Conservation (phyloP, 441 rosid genomes). For the Eutrema salsugineum region DNA sequence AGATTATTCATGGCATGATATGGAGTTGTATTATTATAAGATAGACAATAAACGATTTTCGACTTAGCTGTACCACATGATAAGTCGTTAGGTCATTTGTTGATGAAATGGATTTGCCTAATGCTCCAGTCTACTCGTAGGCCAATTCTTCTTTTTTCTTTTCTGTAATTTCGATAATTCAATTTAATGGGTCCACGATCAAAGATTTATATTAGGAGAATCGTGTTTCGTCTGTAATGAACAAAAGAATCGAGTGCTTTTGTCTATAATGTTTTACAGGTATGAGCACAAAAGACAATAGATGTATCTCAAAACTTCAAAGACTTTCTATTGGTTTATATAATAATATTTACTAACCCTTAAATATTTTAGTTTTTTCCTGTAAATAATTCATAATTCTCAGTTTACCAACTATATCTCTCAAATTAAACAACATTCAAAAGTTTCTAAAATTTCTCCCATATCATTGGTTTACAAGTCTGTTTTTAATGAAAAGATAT, state of each 20-base stretch:
- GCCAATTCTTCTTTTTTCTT: background rate
- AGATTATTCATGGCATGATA: conserved; percentile 12
- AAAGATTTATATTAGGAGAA: too few relatives aligned
- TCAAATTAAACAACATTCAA: background rate
- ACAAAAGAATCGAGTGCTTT: too few relatives aligned
- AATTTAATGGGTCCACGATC: background rate
- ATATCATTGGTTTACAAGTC: background rate
- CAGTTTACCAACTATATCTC: background rate
- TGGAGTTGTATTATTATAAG: conserved; percentile 4
- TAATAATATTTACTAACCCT: too few relatives aligned
- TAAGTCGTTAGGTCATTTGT: conserved; percentile 16
- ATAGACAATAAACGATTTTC: conserved; percentile 11
- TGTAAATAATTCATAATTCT: too few relatives aligned
- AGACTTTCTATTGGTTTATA: too few relatives aligned
- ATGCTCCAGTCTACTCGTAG: conserved; percentile 12
- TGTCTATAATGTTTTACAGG: too few relatives aligned
- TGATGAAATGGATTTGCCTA: conserved; percentile 27
- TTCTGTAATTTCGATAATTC: background rate
- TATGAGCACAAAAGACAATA: too few relatives aligned
- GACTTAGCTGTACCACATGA: conserved; percentile 37
- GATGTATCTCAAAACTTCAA: too few relatives aligned
- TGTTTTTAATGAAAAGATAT: background rate
- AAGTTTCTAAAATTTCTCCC: background rate
- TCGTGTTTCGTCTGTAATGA: too few relatives aligned
- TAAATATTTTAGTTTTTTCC: too few relatives aligned